Conservation (phyloP, 805 yeast genomes). For the Starmerella apis region DNA sequence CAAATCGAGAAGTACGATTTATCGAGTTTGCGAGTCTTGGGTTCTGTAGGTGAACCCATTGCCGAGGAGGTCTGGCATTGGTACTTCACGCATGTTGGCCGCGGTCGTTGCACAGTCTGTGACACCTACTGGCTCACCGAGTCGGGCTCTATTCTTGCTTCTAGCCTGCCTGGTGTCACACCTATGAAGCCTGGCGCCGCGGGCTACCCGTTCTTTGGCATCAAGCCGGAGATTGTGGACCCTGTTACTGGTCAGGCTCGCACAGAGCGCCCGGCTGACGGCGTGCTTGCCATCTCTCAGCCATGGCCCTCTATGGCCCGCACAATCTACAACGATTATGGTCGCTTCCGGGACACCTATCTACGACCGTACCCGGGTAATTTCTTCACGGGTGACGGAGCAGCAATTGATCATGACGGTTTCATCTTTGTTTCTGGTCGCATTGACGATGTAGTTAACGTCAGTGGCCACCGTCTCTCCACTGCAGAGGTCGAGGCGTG, state of each 20-base stretch:
- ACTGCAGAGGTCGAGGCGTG: slow-evolving; percentile 97
- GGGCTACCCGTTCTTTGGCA: slow-evolving; percentile 91
- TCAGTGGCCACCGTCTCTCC: slow-evolving; percentile 94
- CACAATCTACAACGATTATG: slow-evolving; percentile 82
- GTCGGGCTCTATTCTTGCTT: slow-evolving; percentile 88
- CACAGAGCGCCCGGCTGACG: slow-evolving; percentile 83
- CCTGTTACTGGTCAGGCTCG: slow-evolving; percentile 84
- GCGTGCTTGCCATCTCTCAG: slow-evolving; percentile 79
- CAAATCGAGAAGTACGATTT: slow-evolving; percentile 74
- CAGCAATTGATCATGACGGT: slow-evolving; percentile 93
- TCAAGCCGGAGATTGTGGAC: slow-evolving; percentile 81
- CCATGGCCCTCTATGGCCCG: slow-evolving; percentile 99
- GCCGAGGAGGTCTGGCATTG: slow-evolving; percentile 98
- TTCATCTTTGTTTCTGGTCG: slow-evolving; percentile 97
- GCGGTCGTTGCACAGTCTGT: slow-evolving; percentile 75
- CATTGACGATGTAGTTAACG: slow-evolving; percentile 97
- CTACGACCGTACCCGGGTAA: slow-evolving; percentile 84
- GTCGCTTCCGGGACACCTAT: slow-evolving; percentile 81
- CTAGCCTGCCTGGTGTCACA: slow-evolving; percentile 88
- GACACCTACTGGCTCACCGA: slow-evolving; percentile 99
- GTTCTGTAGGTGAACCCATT: slow-evolving; percentile 98
- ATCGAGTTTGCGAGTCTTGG: slow-evolving; percentile 78
- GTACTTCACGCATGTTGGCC: slow-evolving; percentile 90
- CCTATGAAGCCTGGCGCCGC: slow-evolving; percentile 98
- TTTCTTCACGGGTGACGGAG: slow-evolving; percentile 98